A percentile compares a stretch with the other conserved stretches of the same genome.
These are phyloP conservation scores for Rhodamnia argentea DNA, from an alignment of 345 rosid species.

Conservation along the genomic window DNA sequence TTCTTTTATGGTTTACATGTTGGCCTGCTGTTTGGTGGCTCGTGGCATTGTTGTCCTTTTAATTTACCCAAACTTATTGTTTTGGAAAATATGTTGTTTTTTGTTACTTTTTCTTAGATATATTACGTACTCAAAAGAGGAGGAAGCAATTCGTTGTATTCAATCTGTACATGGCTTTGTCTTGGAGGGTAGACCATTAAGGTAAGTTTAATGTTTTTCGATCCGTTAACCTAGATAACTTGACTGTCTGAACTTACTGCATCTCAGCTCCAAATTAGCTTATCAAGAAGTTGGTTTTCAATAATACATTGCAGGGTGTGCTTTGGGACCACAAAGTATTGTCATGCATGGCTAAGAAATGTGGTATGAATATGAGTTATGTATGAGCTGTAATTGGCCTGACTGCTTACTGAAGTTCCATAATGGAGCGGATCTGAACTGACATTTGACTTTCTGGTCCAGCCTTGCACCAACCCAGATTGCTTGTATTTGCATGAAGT, in stretches of 20 bases:
- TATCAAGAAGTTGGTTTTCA: neutral
- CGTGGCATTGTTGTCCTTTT: neutral
- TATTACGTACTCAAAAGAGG: conserved; percentile 82
- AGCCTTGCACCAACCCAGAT: conserved; percentile 92
- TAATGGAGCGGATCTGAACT: neutral
- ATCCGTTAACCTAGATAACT: neutral
- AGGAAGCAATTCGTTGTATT: conserved; percentile 91
- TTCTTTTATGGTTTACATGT: neutral
- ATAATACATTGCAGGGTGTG: conserved; percentile 50
- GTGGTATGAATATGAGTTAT: conserved; percentile 34
- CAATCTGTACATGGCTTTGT: conserved; percentile 89
- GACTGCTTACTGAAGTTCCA: neutral
- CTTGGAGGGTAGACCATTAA: conserved; percentile 73
- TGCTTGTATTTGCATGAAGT: conserved; percentile 91
- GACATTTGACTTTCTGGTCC: conserved; percentile 11
- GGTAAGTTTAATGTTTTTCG: conserved; percentile 20
- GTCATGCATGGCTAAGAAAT: conserved; percentile 97
- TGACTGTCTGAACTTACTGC: neutral
- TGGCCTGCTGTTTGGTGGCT: neutral
- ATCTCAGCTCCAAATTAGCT: neutral
- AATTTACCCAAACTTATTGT: neutral
- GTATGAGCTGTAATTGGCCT: neutral
- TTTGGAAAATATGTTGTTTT: neutral
- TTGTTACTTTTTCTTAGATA: conserved; percentile 34
- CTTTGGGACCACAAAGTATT: conserved; percentile 93